These are phyloP conservation scores for Russula brevipes DNA, from an alignment of 768 basidiomycete species.

Conservation along the genomic window DNA sequence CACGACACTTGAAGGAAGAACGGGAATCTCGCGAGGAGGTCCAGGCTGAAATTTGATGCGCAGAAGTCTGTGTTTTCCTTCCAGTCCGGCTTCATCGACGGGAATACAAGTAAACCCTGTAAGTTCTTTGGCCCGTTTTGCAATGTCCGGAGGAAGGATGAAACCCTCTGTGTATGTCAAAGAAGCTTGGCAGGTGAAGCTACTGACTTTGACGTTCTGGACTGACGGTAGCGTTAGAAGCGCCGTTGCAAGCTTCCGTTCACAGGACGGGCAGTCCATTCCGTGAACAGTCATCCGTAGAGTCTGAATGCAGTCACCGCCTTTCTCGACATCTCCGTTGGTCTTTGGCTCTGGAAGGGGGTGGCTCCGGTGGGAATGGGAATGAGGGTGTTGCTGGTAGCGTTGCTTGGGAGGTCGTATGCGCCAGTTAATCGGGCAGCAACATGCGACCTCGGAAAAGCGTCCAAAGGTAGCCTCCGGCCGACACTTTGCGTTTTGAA, in stretches of 20 bases:
- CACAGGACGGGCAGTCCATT: conserved; percentile 23
- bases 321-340: conserved; percentile 2
- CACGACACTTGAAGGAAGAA: conserved; percentile 10
- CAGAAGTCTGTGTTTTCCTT: conserved; percentile 13
- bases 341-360: background rate
- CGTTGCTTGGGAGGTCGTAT: background rate
- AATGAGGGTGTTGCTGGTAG: background rate
- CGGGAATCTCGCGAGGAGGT: background rate
- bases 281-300: conserved; percentile 15
- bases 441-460: conserved; percentile 19
- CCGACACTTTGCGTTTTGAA: background rate
- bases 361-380: background rate
- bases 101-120: conserved; percentile 17
- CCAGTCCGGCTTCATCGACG: background rate
- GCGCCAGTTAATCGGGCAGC: conserved; percentile 20
- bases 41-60: conserved; percentile 2
- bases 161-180: conserved; percentile 19
- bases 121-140: conserved; percentile 5
- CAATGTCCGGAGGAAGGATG: conserved; percentile 11
- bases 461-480: conserved; percentile 7
- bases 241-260: conserved; percentile 6
- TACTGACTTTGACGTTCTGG: conserved; percentile 19
- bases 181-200: conserved; percentile 16
- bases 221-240: conserved; percentile 21
- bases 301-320: background rate